Conservation (phyloP, 2,329 filamentous ascomycete species). For the Aspergillus unguis region DNA sequence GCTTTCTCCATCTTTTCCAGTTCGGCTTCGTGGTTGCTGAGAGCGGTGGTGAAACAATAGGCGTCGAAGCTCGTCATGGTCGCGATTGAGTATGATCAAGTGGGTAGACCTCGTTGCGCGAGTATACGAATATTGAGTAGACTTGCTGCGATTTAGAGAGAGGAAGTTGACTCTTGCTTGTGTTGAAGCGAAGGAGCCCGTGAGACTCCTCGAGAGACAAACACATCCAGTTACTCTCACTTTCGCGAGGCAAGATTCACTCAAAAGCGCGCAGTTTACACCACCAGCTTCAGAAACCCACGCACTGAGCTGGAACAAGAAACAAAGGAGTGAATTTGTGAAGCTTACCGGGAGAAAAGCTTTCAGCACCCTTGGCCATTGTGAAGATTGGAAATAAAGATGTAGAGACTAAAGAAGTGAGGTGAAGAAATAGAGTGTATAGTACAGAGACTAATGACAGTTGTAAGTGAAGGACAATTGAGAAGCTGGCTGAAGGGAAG, state of each 20-base stretch:
- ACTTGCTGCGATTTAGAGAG: not conserved
- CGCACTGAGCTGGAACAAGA: not conserved
- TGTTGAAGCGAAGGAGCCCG: not conserved
- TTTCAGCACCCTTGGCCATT: constrained; percentile 43
- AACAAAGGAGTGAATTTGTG: constrained; percentile 3
- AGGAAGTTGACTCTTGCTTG: not conserved
- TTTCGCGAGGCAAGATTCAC: not conserved
- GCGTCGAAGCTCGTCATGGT: constrained; percentile 28
- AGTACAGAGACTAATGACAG: constrained; percentile 18
- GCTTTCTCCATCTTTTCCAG: constrained; percentile 18
- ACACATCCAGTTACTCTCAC: too few relatives aligned
- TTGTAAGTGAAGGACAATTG: constrained; percentile 17
- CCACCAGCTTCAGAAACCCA: not conserved
- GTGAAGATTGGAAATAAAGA: constrained; percentile 28
- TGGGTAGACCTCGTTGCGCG: too few relatives aligned
- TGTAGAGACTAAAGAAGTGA: constrained; percentile 14
- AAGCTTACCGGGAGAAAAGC: constrained; percentile 46
- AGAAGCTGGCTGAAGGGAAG: constrained; percentile 19
- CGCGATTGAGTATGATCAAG: not conserved
- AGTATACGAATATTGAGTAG: too few relatives aligned
- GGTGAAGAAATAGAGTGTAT: constrained; percentile 24
- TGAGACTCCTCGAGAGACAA: not conserved
- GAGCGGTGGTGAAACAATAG: constrained; percentile 21
- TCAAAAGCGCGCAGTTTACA: constrained; percentile 1
- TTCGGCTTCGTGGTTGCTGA: constrained; percentile 25